Evolutionary conservation across 208 protist species (phyloP), one percentile per base, ranked within the genome.

Genomic region (Tritrichomonas musculus): DNA sequence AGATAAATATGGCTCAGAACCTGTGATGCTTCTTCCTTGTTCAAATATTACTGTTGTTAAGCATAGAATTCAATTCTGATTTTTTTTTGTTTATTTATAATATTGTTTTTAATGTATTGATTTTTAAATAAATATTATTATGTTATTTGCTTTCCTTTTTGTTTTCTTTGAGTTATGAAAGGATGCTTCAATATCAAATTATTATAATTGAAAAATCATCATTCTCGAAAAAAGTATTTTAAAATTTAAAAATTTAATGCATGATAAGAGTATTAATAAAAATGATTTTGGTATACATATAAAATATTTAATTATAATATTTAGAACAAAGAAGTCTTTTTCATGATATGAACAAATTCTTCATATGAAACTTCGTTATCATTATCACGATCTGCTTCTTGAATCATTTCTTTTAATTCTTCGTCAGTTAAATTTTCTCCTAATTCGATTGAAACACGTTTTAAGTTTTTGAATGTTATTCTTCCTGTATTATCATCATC

Each of bases 391-490:
- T 97, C 96, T 22, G 96, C 96, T 93, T 97, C 96, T 92, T 97
- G 95, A 47, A 97, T 97, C 96, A 97, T 97, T n/a, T n/a, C n/a
- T n/a, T n/a, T n/a, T n/a, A n/a, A n/a, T n/a, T n/a, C n/a, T n/a
- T n/a, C n/a, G n/a, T 97, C 96, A 39, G 95, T 96, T 93, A 97
- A 95, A 94, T 97, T 96, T 94, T 97, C 96, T 33, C 96, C 96
- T 39, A 97, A 93, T 94, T 97, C 96, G 84, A 96, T 96, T 9
- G 96, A 95, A 2, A 97, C 96, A 53, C 96, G 93, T 93, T 94
- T 97, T 44, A 99, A 95, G 95, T 99, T 98, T 22, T 98, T 3
- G 96, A n/a, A n/a, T n/a, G n/a, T n/a, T n/a, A n/a, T n/a, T n/a
- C n/a, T n/a, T n/a, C n/a, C n/a, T n/a, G n/a, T 97, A 55, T 95